Evolutionary conservation across 768 basidiomycete genomes (phyloP), one percentile per base, ranked within the genome.

Genomic region (Naganishia onofrii): DNA sequence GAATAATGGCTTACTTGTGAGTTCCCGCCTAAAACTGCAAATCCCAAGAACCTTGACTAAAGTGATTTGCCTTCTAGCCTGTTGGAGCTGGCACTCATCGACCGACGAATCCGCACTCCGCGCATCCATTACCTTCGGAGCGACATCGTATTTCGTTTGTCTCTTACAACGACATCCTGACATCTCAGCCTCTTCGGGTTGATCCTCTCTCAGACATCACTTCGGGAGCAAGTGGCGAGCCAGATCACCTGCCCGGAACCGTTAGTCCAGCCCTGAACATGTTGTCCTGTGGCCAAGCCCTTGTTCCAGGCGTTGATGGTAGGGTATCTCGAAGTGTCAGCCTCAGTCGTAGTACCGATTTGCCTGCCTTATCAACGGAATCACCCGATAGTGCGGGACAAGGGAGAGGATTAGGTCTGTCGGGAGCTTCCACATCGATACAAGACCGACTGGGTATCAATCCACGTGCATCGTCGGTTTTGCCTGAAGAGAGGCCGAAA

Each of bases 151-250:
- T 80, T 66, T 93, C 91, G 0, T 95, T 93, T 84, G 86, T 94
- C 81, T 90, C 91, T 3, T 93, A 93, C 80, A 86, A 88, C 31
- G 92, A 94, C 79, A 85, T 94, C 2, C 86, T 94, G 51, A 83
- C 89, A 0, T 89, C 88, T 0, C 87, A 90, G 0, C 93, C 93
- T 0, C 83, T 88, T 0, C 84, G 88, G 12, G 87, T 87, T 15
- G 85, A 88, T 51, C 86, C 91, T 0, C 85, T 95, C 3, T 87
- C 87, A 0, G 86, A 87, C 3, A 85, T 93, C 65, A 92, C 91
- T 0, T 74, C 74, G 0, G 85, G 87, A 1, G 60, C 60, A 15
- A 85, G 86, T 0, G 81, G 84, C 79, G 85, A 3, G 77, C 82
- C 38, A 85, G 89, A 90, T 1, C 92, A 93, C 76, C 87, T 92